Conservation (phyloP, 495 filamentous ascomycete species). For the Viridothelium virens region DNA sequence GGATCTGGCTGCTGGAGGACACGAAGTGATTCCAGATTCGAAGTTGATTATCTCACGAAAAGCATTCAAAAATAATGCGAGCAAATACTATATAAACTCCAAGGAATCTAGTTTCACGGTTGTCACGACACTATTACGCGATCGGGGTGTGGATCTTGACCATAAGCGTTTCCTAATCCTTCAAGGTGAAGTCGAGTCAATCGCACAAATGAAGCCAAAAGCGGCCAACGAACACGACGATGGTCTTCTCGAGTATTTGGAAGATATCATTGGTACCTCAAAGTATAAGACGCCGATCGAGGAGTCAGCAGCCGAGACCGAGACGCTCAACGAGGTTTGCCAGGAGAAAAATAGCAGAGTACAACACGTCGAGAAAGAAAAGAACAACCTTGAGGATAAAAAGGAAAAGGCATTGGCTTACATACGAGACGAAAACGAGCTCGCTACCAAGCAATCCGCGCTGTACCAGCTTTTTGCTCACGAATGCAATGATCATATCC, state of each 20-base stretch:
- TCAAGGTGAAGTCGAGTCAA: slow-evolving; percentile 96
- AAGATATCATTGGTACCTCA: slow-evolving; percentile 97
- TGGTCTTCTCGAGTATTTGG: slow-evolving; percentile 89
- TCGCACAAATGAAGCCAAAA: slow-evolving; percentile 98
- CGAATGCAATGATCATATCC: slow-evolving; percentile 79
- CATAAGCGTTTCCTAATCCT: slow-evolving; percentile 97
- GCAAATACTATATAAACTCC: slow-evolving; percentile 94
- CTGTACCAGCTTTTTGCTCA: slow-evolving; percentile 85
- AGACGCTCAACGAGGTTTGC: slow-evolving; percentile 88
- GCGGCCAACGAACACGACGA: slow-evolving; percentile 91
- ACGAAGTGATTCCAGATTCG: slow-evolving; percentile 70
- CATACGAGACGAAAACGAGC: slow-evolving; percentile 86
- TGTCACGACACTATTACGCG: slow-evolving; percentile 81
- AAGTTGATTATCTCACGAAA: slow-evolving; percentile 78
- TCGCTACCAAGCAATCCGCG: slow-evolving; percentile 76
- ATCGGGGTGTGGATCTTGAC: slow-evolving; percentile 86
- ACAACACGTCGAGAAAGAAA: slow-evolving; percentile 97
- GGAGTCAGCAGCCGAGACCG: slow-evolving; percentile 79
- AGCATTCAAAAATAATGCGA: slow-evolving; percentile 95
- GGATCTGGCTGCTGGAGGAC: slow-evolving; percentile 67
- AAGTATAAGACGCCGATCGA: slow-evolving; percentile 97
- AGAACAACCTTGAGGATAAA: slow-evolving; percentile 82
- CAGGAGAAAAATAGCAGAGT: slow-evolving; percentile 88
- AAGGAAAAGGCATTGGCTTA: slow-evolving; percentile 88
- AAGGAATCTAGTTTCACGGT: slow-evolving; percentile 81